phyloP scores from a whole-genome alignment of 139 green algal genomes.

The Pleodorina starrii region DNA sequence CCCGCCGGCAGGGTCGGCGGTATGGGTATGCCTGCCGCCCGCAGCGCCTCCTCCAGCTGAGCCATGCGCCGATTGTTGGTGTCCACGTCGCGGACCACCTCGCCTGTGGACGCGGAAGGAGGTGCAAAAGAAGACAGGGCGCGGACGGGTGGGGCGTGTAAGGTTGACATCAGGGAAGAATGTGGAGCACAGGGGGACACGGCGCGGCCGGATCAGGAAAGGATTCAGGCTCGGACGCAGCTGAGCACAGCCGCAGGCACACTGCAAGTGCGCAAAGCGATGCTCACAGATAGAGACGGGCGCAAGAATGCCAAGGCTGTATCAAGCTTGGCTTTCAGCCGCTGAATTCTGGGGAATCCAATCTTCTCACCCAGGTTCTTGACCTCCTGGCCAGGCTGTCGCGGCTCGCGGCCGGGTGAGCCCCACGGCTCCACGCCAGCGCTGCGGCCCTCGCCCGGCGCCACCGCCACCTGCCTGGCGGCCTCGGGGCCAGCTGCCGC shows the following conservation, averaged over 20 bases:
- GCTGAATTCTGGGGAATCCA: not conserved
- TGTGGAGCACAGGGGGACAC: too few species aligned
- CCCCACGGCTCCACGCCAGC: not conserved
- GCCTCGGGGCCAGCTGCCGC: not conserved
- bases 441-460: not conserved
- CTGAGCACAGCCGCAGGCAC: too few species aligned
- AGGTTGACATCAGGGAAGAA: too few species aligned
- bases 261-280: too few species aligned
- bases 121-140: too few species aligned
- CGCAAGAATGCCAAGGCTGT: too few species aligned
- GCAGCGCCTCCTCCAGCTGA: not conserved
- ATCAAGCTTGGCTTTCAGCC: too few species aligned
- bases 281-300: too few species aligned
- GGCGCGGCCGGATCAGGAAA: too few species aligned
- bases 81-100: constrained; percentile 17
- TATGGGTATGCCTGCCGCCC: not conserved
- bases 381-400: not conserved
- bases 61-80: not conserved
- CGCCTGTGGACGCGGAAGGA: not conserved
- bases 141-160: too few species aligned
- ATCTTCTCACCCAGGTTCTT: not conserved
- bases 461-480: not conserved
- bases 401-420: constrained; percentile 3
- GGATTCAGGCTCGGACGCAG: too few species aligned
- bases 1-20: not conserved